These are phyloP conservation scores for baker's yeast (Saccharomyces cerevisiae) DNA, from an alignment of 805 yeast species.

Conservation along the genomic window DNA sequence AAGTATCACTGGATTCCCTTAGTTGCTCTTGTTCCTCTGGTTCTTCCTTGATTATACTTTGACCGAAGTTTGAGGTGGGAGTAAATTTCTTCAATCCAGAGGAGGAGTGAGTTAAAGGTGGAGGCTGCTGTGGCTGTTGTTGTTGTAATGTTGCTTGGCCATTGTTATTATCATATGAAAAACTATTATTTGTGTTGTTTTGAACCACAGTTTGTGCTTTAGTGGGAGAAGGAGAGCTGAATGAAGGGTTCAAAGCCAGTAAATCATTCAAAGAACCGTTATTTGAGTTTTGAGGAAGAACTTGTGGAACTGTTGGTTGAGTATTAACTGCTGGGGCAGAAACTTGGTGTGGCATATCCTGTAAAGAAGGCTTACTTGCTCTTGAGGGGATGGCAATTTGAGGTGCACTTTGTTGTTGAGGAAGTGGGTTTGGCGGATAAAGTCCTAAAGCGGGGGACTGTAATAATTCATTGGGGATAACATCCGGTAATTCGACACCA, in stretches of 20 bases:
- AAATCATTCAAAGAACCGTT: slow-evolving; percentile 59
- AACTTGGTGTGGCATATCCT: slow-evolving; percentile 6
- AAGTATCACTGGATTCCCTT: slow-evolving; percentile 11
- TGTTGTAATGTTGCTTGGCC: slow-evolving; percentile 2
- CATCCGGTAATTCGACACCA: slow-evolving; percentile 70
- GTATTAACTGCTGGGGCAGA: background rate
- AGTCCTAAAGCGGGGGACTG: slow-evolving; percentile 30
- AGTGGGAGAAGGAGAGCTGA: slow-evolving; percentile 33
- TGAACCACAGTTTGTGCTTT: slow-evolving; percentile 4
- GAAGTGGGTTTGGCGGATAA: slow-evolving; percentile 11
- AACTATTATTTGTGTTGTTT: slow-evolving; percentile 8
- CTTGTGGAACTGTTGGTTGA: slow-evolving; percentile 9
- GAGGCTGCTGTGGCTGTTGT: slow-evolving; percentile 6
- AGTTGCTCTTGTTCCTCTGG: slow-evolving; percentile 26
- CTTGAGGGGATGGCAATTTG: slow-evolving; percentile 31
- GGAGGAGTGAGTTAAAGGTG: slow-evolving; percentile 22
- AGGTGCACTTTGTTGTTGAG: slow-evolving; percentile 12
- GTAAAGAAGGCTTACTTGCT: slow-evolving; percentile 31
- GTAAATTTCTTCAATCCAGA: slow-evolving; percentile 44
- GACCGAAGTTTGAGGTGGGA: slow-evolving; percentile 85
- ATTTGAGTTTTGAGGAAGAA: slow-evolving; percentile 16
- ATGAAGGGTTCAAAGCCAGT: slow-evolving; percentile 49
- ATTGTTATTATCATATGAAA: background rate
- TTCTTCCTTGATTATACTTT: slow-evolving; percentile 42
- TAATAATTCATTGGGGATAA: slow-evolving; percentile 60